Base-by-base conservation (phyloP, 2,329 filamentous ascomycete species). In the Cladosporium sp. region DNA sequence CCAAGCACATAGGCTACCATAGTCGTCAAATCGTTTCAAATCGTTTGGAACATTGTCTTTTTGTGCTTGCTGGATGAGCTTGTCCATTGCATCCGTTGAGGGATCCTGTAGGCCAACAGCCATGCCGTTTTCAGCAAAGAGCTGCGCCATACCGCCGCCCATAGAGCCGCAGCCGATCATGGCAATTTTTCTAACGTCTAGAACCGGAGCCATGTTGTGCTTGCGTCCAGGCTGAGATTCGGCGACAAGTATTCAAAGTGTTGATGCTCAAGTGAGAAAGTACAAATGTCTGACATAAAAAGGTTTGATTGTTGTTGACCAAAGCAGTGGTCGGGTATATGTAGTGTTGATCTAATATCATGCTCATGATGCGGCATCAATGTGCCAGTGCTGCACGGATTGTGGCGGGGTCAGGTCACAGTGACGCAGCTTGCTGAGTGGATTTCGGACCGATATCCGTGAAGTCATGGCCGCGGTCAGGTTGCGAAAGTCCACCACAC, bases 141-240 rank as follows among this genome's bases (percentile, higher is more conserved):
- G 74, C 13, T 86, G 71, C 9, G 80, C 76, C 77, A 86, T 81
- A 58, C 78, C 80, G 3, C 77, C 78, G n/a, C 83, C 83, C 80
- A 85, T 86, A 63, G 76, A 80, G 4, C 82, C 82, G 17, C 78
- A 80, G 20, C 81, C 82, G 37, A 84, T 78, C 73, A 84, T 80
- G 51, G 79, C 81, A 60, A 85, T 70, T 76, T 66, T 69, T 59
- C 66, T 68, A 61, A 72, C 68, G 7, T 71, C 47, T 22, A 57
- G 44, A 32, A 57, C 50, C 17, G 44, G 44, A 19, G 36, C 54
- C 54, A 57, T 57, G 22, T 40, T 57, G 42, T 3, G 13, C 22
- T 28, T 45, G 6, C n/a, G 28, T 45, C 24, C 13, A 45, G 19
- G 8, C 28, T 32, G 28, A 9, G 28, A 32, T 9, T 32, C 12